phyloP scores from a whole-genome alignment of 192 early-diverging fungal species.

The Chytriomyces hyalinus region DNA sequence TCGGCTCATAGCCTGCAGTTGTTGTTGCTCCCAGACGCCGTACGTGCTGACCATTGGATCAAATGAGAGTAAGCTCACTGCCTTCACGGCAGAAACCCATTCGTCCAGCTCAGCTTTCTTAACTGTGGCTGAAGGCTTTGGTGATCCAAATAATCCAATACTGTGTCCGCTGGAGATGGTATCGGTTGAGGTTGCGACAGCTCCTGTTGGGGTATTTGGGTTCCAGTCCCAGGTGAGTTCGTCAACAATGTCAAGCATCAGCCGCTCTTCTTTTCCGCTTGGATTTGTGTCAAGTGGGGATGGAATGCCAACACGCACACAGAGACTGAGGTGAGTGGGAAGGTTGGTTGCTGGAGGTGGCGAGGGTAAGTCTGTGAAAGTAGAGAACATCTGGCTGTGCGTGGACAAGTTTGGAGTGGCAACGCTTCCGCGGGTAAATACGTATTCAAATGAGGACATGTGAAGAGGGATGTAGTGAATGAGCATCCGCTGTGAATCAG shows the following conservation, averaged over 20 bases:
- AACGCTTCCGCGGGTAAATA: conserved; percentile 16
- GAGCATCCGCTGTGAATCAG: conserved; percentile 36
- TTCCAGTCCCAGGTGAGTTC: conserved; percentile 33
- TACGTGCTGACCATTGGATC: conserved; percentile 33
- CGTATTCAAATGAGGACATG: conserved; percentile 37
- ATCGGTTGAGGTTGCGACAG: neutral
- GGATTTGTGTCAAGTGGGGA: conserved; percentile 25
- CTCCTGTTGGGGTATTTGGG: neutral
- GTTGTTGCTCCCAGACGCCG: conserved; percentile 25
- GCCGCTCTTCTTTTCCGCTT: conserved; percentile 24
- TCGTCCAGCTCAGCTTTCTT: conserved; percentile 42
- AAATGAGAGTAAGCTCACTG: conserved; percentile 14
- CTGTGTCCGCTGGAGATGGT: conserved; percentile 2
- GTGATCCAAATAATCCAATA: neutral
- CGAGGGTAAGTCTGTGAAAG: conserved; percentile 17
- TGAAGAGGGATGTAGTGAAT: conserved; percentile 53
- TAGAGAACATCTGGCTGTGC: conserved; percentile 5
- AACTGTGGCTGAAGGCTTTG: neutral
- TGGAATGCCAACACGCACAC: conserved; percentile 26
- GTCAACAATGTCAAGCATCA: conserved; percentile 34
- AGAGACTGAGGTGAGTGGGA: conserved; percentile 26
- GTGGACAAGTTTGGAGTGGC: too few relatives aligned
- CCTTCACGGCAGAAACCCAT: conserved; percentile 39
- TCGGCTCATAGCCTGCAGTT: conserved; percentile 31
- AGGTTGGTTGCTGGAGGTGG: neutral